Conservation (phyloP, 1,284 basidiomycete species). For the Irpex rosettiformis region DNA sequence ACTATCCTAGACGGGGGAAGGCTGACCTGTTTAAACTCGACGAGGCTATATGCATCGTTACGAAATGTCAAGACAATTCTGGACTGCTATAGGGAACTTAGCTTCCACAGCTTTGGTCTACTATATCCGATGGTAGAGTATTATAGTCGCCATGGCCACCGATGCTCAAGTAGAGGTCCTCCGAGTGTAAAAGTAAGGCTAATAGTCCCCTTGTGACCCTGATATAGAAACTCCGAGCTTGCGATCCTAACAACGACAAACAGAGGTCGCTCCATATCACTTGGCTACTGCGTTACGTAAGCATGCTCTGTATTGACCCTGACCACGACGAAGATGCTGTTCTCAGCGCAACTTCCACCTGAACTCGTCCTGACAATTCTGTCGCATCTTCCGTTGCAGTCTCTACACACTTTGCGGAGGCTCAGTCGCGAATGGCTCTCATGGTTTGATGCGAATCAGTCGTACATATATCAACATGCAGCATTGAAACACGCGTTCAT, state of each 20-base stretch:
- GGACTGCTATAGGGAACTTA: no score
- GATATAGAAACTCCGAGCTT: slow-evolving; percentile 6
- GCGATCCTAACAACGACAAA: slow-evolving; percentile 17
- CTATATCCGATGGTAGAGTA: no score
- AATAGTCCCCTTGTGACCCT: no score
- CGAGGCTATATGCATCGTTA: no score
- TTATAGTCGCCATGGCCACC: no score
- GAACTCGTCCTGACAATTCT: slow-evolving; percentile 47
- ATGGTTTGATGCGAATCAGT: slow-evolving; percentile 44
- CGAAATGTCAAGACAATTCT: no score
- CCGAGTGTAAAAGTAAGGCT: neutral
- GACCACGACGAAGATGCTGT: slow-evolving; percentile 7
- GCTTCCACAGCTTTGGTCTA: no score
- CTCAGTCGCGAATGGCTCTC: slow-evolving; percentile 42
- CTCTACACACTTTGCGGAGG: slow-evolving; percentile 32
- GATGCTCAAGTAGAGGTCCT: no score
- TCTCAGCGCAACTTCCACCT: slow-evolving; percentile 40
- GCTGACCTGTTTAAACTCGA: no score
- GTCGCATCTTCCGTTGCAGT: slow-evolving; percentile 42
- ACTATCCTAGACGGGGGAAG: no score
- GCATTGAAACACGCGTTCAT: slow-evolving; percentile 47
- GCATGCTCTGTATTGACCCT: neutral
- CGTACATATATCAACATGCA: slow-evolving; percentile 47
- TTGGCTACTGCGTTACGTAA: neutral
- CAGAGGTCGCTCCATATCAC: neutral